Conservation (phyloP, 805 yeast genomes). For the Jamesozyma piceae region DNA sequence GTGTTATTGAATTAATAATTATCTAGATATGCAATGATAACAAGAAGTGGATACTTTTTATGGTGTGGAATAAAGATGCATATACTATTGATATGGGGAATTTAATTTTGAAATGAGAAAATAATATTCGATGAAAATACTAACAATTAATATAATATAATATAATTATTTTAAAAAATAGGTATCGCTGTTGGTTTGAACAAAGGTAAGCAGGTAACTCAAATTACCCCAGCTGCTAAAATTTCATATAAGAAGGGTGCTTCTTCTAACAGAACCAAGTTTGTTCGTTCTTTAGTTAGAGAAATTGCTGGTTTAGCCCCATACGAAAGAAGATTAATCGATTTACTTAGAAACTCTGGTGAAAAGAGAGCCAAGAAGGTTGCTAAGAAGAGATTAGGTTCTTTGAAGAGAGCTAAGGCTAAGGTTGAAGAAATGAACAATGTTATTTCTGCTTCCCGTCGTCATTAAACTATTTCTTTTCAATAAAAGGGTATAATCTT, state of each 20-base stretch:
- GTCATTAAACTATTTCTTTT: conserved; percentile 45
- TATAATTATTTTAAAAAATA: not conserved
- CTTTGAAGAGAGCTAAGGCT: conserved; percentile 98
- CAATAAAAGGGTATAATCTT: not conserved
- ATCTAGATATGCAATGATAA: too few relatives aligned
- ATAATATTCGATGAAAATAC: conserved; percentile 25
- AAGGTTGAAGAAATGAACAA: conserved; percentile 98
- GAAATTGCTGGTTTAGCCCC: conserved; percentile 99
- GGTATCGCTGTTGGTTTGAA: conserved; percentile 80
- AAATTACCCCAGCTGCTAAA: conserved; percentile 75
- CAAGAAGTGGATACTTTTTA: too few relatives aligned
- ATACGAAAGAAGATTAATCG: conserved; percentile 98
- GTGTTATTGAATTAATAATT: too few relatives aligned
- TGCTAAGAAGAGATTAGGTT: conserved; percentile 99
- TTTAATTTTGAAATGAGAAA: too few relatives aligned
- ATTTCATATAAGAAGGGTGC: conserved; percentile 95
- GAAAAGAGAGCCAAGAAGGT: conserved; percentile 99
- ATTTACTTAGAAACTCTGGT: conserved; percentile 99
- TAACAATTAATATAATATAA: conserved; percentile 8
- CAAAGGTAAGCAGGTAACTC: conserved; percentile 96
- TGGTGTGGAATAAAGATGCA: too few relatives aligned
- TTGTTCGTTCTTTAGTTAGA: conserved; percentile 89
- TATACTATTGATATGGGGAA: too few relatives aligned
- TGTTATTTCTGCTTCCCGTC: conserved; percentile 94
- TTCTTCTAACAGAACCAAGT: conserved; percentile 86